Evolutionary conservation across 2,329 filamentous ascomycete genomes (phyloP).

Genomic region (Neonectria punicea): DNA sequence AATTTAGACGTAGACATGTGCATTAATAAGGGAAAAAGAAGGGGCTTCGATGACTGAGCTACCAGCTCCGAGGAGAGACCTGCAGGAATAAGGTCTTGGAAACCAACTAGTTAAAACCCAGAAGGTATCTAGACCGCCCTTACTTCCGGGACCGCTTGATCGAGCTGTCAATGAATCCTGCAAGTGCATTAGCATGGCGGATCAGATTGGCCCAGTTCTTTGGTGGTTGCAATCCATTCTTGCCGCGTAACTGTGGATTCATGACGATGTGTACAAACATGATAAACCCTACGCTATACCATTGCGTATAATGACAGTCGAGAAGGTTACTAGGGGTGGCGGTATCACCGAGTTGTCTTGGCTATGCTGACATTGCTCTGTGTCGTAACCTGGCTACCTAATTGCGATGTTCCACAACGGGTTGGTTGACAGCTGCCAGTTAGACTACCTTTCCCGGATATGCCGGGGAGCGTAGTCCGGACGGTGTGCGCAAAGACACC

Average conservation of each 20-base stretch:
- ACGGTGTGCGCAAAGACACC: conserved; percentile 11
- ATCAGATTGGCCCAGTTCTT: neutral
- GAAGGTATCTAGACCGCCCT: conserved; percentile 19
- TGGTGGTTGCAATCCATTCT: neutral
- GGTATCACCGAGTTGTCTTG: neutral
- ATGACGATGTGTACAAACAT: neutral
- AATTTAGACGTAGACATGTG: neutral
- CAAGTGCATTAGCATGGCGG: conserved; percentile 14
- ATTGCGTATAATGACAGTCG: conserved; percentile 7
- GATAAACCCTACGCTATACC: conserved; percentile 13
- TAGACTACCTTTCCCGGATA: neutral
- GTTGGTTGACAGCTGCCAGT: conserved; percentile 15
- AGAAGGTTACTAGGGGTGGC: conserved; percentile 1
- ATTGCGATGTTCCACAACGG: conserved; percentile 3
- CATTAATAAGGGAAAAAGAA: neutral
- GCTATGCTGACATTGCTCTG: neutral
- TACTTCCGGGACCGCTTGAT: conserved; percentile 7
- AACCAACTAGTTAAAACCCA: neutral
- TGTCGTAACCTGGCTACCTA: conserved; percentile 2
- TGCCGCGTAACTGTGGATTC: conserved; percentile 2
- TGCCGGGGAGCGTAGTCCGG: neutral
- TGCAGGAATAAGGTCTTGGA: conserved; percentile 2
- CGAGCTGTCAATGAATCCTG: conserved; percentile 9
- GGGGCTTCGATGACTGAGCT: conserved; percentile 1
- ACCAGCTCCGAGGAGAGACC: conserved; percentile 12